Evolutionary conservation across 495 filamentous ascomycete genomes (phyloP).

Genomic region (Aspergillus panamensis): DNA sequence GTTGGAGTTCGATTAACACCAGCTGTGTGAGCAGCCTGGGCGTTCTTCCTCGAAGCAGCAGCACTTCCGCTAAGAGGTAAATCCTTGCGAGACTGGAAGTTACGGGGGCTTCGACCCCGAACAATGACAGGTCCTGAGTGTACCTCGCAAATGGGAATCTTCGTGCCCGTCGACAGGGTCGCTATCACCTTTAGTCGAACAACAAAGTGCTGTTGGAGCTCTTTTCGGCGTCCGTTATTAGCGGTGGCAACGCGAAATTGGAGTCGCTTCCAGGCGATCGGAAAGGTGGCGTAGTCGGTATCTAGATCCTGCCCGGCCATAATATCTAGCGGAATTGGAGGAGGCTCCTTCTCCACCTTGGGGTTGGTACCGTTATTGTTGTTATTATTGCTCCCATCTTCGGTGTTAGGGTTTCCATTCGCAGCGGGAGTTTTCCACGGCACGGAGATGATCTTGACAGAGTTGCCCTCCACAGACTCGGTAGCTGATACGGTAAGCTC

Average conservation of each 20-base stretch:
- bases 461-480: conserved; percentile 86
- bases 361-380: conserved; percentile 48
- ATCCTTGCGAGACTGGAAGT: conserved; percentile 75
- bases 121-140: conserved; percentile 75
- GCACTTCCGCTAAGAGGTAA: conserved; percentile 69
- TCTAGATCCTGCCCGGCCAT: conserved; percentile 75
- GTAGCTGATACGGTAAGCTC: conserved; percentile 78
- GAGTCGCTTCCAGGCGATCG: conserved; percentile 84
- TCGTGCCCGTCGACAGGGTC: conserved; percentile 64
- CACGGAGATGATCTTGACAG: conserved; percentile 87
- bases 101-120: conserved; percentile 71
- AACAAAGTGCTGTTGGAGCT: conserved; percentile 79
- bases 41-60: conserved; percentile 58
- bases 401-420: conserved; percentile 50
- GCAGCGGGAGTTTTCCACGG: conserved; percentile 87
- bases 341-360: conserved; percentile 63
- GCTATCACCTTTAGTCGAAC: conserved; percentile 70
- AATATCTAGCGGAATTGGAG: conserved; percentile 67
- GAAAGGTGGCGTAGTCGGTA: conserved; percentile 73
- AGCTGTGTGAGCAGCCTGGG: conserved; percentile 33
- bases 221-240: conserved; percentile 73
- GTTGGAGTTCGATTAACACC: conserved; percentile 46
- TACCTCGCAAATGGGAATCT: conserved; percentile 65
- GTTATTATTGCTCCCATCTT: conserved; percentile 28
- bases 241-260: conserved; percentile 93